These are phyloP conservation scores for Lophiostoma macrostomum DNA, from an alignment of 495 filamentous ascomycete genomes.

Conservation along the genomic window DNA sequence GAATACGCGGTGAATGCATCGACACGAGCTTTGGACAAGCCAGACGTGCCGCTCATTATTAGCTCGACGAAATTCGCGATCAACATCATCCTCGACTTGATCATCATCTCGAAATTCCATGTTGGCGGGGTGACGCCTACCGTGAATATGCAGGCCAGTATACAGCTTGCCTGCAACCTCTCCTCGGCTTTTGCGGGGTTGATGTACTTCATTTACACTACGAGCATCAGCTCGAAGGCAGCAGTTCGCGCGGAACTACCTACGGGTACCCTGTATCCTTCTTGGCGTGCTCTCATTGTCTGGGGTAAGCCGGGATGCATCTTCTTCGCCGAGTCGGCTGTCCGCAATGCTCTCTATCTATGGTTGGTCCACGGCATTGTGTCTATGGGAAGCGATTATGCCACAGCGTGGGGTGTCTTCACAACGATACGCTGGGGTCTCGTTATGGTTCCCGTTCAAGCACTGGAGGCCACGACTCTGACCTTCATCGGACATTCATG, in stretches of 20 bases:
- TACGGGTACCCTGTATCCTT: constrained; percentile 34
- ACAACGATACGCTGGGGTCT: constrained; percentile 77
- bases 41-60: constrained; percentile 70
- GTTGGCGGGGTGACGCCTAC: constrained; percentile 54
- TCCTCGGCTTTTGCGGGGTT: constrained; percentile 56
- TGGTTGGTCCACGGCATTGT: constrained; percentile 69
- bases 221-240: constrained; percentile 13
- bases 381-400: constrained; percentile 59
- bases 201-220: constrained; percentile 56
- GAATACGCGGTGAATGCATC: constrained; percentile 60
- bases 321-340: constrained; percentile 61
- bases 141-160: constrained; percentile 61
- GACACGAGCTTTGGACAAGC: constrained; percentile 66
- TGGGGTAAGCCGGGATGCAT: constrained; percentile 55
- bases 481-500: constrained; percentile 68
- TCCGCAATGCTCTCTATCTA: constrained; percentile 68
- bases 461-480: constrained; percentile 62
- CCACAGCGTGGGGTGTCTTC: constrained; percentile 73
- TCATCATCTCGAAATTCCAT: constrained; percentile 68
- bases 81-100: constrained; percentile 68
- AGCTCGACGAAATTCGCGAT: constrained; percentile 59
- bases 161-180: constrained; percentile 61
- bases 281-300: constrained; percentile 46
- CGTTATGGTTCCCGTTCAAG: constrained; percentile 70
- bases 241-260: not conserved